These are phyloP conservation scores for Neurospora sp. DNA, from an alignment of 495 filamentous ascomycete species.

Conservation along the genomic window DNA sequence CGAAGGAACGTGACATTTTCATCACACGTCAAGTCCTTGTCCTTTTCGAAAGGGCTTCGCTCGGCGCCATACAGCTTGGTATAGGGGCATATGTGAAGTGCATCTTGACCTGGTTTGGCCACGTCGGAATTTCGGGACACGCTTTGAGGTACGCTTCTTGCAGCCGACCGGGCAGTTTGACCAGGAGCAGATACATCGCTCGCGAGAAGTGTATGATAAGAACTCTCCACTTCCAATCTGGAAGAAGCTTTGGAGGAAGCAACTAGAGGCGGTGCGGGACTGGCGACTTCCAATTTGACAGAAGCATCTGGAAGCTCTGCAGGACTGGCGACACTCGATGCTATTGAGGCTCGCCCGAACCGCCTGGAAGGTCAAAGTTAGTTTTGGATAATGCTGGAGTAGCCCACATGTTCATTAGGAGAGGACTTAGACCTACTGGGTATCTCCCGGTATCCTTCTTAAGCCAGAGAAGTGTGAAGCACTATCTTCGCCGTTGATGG, in stretches of 20 bases:
- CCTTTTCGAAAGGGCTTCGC: neutral
- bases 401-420: neutral
- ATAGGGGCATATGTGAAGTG: neutral
- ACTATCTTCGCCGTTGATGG: neutral
- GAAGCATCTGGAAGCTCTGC: neutral
- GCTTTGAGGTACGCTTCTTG: neutral
- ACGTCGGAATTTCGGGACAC: neutral
- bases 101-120: neutral
- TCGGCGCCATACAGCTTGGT: neutral
- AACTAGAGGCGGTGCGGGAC: neutral
- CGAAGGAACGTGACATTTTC: neutral
- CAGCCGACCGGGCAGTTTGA: neutral
- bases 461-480: neutral
- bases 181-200: neutral
- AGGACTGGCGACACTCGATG: neutral
- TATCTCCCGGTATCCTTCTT: neutral
- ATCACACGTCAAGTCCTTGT: neutral
- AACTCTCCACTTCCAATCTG: too few relatives aligned
- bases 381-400: neutral
- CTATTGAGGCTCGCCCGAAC: neutral
- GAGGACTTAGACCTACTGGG: neutral
- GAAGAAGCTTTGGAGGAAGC: too few relatives aligned
- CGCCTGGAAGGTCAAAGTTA: neutral
- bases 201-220: neutral
- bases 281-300: neutral